These are phyloP conservation scores for Collybiopsis luxurians DNA, from an alignment of 768 basidiomycete genomes.

Conservation along the genomic window DNA sequence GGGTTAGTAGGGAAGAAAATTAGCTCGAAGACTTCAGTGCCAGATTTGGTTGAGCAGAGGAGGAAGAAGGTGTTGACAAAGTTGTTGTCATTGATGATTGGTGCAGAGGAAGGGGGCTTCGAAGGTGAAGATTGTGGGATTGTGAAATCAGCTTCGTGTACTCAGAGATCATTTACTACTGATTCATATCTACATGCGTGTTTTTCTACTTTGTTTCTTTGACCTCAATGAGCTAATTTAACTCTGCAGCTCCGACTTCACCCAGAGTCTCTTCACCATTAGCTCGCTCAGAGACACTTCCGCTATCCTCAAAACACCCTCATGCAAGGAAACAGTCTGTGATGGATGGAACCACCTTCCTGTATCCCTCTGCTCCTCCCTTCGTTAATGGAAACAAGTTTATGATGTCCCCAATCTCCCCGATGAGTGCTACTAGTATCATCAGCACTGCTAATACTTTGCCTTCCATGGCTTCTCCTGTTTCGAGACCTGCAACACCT, in stretches of 20 bases:
- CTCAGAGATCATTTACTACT: slow-evolving; percentile 1
- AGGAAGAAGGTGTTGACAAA: slow-evolving; percentile 53
- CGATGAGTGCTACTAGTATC: slow-evolving; percentile 15
- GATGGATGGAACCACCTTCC: slow-evolving; percentile 37
- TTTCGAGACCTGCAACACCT: slow-evolving; percentile 17
- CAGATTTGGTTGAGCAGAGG: slow-evolving; percentile 50
- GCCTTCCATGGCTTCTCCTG: slow-evolving; percentile 1
- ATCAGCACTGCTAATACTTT: background rate
- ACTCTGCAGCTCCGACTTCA: slow-evolving; percentile 26
- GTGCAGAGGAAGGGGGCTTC: slow-evolving; percentile 31
- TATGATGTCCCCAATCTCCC: slow-evolving; percentile 4
- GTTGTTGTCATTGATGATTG: slow-evolving; percentile 65
- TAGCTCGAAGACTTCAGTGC: slow-evolving; percentile 33
- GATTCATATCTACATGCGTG: slow-evolving; percentile 5
- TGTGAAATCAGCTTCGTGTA: slow-evolving; percentile 24
- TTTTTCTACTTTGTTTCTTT: background rate
- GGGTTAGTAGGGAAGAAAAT: slow-evolving; percentile 52
- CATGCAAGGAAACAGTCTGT: slow-evolving; percentile 77
- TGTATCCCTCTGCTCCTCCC: background rate
- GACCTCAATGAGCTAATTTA: background rate
- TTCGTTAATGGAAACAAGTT: slow-evolving; percentile 17
- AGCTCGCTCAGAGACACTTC: slow-evolving; percentile 48
- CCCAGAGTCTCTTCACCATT: slow-evolving; percentile 43
- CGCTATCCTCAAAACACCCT: slow-evolving; percentile 61
- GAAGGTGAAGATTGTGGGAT: slow-evolving; percentile 14